phyloP scores from a whole-genome alignment of 345 rosid species.

The Arabis alpina region DNA sequence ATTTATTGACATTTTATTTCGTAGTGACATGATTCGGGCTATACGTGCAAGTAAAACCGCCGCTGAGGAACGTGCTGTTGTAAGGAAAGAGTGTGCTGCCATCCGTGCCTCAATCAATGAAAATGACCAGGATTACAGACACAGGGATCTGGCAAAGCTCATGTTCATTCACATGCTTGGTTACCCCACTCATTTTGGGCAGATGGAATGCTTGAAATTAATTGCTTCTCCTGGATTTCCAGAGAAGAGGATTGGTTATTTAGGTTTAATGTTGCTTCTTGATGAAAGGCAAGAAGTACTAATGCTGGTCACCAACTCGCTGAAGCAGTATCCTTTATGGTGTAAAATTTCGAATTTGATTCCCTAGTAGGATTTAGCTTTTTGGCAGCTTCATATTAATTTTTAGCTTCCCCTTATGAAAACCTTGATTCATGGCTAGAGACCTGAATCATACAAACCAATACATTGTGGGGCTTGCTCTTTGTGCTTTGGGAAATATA shows the following conservation, averaged over 20 bases:
- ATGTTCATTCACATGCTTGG: conserved; percentile 99
- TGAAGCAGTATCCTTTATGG: conserved; percentile 88
- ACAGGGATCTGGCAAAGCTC: conserved; percentile 93
- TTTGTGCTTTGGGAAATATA: conserved; percentile 97
- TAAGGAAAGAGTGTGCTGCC: conserved; percentile 95
- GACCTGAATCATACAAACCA: conserved; percentile 93
- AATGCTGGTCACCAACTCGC: conserved; percentile 96
- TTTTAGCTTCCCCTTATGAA: conserved; percentile 33
- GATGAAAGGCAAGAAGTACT: conserved; percentile 99
- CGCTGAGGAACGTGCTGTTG: conserved; percentile 96
- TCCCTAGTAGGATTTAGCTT: not conserved
- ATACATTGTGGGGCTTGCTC: conserved; percentile 97
- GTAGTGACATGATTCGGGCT: conserved; percentile 97
- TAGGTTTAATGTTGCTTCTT: conserved; percentile 94
- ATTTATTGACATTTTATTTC: conserved; percentile 10
- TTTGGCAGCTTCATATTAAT: not conserved
- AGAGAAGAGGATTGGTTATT: conserved; percentile 97
- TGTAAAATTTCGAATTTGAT: conserved; percentile 27
- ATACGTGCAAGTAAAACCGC: conserved; percentile 99
- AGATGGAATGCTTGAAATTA: conserved; percentile 93
- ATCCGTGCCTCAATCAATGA: conserved; percentile 89
- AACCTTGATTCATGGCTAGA: conserved; percentile 69
- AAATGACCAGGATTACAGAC: conserved; percentile 86
- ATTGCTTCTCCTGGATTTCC: conserved; percentile 97
- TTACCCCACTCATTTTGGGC: conserved; percentile 98